A percentile compares a stretch with the other conserved stretches of the same genome.
Evolutionary conservation across 805 yeast species (phyloP).

Genomic region (Wickerhamomyces ciferrii): DNA sequence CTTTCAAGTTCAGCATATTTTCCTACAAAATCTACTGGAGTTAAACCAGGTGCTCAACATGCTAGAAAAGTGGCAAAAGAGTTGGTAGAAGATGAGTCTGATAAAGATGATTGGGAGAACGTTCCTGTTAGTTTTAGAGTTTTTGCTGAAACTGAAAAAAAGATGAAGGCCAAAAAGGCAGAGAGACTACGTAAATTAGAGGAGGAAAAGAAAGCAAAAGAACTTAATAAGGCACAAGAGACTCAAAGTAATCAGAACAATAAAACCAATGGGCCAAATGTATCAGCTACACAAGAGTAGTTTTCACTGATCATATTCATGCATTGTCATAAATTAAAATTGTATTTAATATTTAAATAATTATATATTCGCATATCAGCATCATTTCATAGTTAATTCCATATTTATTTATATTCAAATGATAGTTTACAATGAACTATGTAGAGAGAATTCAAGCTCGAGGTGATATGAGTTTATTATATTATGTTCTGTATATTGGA

Average conservation of each 20-base stretch:
- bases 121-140: slow-evolving; percentile 76
- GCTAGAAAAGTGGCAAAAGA: slow-evolving; percentile 17
- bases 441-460: too few relatives aligned
- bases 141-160: slow-evolving; percentile 79
- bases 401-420: too few relatives aligned
- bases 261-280: too few relatives aligned
- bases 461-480: too few relatives aligned
- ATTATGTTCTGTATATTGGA: too few relatives aligned
- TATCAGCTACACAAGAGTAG: neutral
- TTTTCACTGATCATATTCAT: too few relatives aligned
- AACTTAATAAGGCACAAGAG: neutral
- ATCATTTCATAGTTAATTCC: neutral
- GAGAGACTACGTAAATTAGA: slow-evolving; percentile 8
- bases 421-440: too few relatives aligned
- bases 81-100: slow-evolving; percentile 21
- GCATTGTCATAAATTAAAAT: neutral
- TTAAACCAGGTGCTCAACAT: slow-evolving; percentile 26
- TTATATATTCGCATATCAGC: neutral
- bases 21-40: slow-evolving; percentile 22
- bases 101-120: slow-evolving; percentile 45
- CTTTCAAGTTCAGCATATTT: slow-evolving; percentile 25
- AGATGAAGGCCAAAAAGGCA: slow-evolving; percentile 37
- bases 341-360: neutral
- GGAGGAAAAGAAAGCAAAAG: slow-evolving; percentile 15
- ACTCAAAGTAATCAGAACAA: neutral